Percentiles rank a stretch among this genome's conserved stretches.
Conservation (phyloP, 108 stramenopile genomes). For the Cyclotella cryptica region DNA sequence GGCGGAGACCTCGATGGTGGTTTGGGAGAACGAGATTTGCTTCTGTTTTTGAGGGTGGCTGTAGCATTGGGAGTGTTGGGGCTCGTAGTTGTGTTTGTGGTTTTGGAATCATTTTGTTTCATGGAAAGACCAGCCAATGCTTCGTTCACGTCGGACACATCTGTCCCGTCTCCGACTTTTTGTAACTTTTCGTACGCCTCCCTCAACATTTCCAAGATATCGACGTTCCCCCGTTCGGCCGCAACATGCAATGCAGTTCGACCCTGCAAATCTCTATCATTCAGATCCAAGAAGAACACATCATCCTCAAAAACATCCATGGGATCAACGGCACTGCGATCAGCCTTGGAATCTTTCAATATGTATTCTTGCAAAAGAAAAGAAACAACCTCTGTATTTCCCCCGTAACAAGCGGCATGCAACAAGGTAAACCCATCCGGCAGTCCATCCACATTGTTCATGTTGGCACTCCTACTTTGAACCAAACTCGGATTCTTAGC, state of each 20-base stretch:
- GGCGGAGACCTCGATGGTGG: not conserved
- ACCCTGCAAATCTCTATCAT: constrained; percentile 67
- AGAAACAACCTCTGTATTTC: constrained; percentile 45
- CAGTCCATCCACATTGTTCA: constrained; percentile 48
- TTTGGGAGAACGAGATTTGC: not conserved
- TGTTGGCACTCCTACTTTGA: constrained; percentile 44
- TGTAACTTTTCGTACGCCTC: constrained; percentile 25
- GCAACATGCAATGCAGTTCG: constrained; percentile 88
- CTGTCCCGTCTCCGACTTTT: not conserved
- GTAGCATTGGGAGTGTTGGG: no score
- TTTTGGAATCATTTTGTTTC: not conserved
- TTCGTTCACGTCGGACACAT: constrained; percentile 11
- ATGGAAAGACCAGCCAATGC: not conserved
- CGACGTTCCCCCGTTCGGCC: constrained; percentile 66
- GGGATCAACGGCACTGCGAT: not conserved
- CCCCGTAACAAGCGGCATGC: constrained; percentile 64
- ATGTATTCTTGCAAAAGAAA: constrained; percentile 37
- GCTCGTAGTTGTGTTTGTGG: not conserved
- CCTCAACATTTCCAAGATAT: constrained; percentile 59
- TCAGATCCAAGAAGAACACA: constrained; percentile 27
- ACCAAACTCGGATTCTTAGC: constrained; percentile 43
- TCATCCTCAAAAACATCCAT: not conserved
- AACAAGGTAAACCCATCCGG: constrained; percentile 86
- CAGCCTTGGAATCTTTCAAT: not conserved
- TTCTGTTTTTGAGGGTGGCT: no score